Conservation (phyloP, 768 basidiomycete genomes). For the Rhodosporidiobolus sp. region DNA sequence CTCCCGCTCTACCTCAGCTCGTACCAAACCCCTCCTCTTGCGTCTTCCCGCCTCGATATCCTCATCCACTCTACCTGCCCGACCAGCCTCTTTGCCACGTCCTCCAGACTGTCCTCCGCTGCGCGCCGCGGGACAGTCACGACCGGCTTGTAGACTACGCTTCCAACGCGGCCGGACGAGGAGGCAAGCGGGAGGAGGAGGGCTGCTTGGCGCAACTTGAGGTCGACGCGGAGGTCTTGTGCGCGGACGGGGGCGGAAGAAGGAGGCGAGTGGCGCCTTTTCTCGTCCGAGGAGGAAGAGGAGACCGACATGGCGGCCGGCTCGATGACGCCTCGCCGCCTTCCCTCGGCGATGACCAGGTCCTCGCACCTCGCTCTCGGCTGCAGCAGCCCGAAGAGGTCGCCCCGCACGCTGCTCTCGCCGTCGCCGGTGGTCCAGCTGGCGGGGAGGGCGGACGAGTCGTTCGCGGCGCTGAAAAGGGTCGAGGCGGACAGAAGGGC, state of each 20-base stretch:
- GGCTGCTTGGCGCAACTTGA: background rate
- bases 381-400: slow-evolving; percentile 18
- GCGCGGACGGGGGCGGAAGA: background rate
- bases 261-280: background rate
- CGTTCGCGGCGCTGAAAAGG: slow-evolving; percentile 5
- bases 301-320: background rate
- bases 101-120: background rate
- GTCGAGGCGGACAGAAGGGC: background rate
- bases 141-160: background rate
- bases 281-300: too few species aligned
- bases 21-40: background rate
- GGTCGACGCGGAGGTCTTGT: slow-evolving; percentile 22
- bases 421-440: background rate
- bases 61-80: background rate
- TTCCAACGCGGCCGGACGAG: background rate
- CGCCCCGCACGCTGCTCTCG: background rate
- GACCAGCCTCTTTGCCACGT: background rate
- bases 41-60: background rate
- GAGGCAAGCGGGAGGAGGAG: background rate
- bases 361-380: slow-evolving; percentile 24
- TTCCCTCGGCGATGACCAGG: slow-evolving; percentile 1
- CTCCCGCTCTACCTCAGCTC: background rate
- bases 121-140: background rate
- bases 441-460: background rate
- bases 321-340: background rate